These are phyloP conservation scores for Leucogyrophana mollusca DNA, from an alignment of 768 basidiomycete species.

Conservation along the genomic window DNA sequence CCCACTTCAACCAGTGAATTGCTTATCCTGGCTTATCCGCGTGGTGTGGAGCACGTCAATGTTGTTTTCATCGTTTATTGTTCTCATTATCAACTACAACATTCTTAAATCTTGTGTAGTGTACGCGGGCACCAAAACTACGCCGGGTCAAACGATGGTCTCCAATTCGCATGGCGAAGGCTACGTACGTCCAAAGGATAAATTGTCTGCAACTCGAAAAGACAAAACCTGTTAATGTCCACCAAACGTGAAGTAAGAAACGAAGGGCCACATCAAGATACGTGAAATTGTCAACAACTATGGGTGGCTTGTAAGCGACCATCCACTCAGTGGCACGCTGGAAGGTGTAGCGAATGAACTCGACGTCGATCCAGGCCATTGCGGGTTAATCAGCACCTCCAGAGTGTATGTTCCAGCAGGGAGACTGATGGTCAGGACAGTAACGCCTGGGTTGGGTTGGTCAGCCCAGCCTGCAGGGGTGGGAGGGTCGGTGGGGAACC, in stretches of 20 bases:
- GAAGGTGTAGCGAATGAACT: constrained; percentile 65
- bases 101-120: too few relatives aligned
- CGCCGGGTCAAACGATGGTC: too few relatives aligned
- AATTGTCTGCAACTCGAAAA: constrained; percentile 1
- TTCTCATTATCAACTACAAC: too few relatives aligned
- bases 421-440: constrained; percentile 70
- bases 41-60: too few relatives aligned
- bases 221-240: constrained; percentile 1
- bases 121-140: too few relatives aligned
- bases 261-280: not conserved
- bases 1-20: constrained; percentile 8
- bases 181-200: not conserved
- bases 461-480: constrained; percentile 59
- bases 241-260: constrained; percentile 1
- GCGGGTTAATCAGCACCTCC: constrained; percentile 91
- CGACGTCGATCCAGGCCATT: constrained; percentile 73
- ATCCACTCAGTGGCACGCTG: constrained; percentile 66
- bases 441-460: constrained; percentile 75
- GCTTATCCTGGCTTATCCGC: not conserved
- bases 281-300: constrained; percentile 15
- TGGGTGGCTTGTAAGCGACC: constrained; percentile 77
- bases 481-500: constrained; percentile 60
- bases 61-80: too few relatives aligned
- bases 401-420: constrained; percentile 71
- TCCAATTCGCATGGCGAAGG: too few relatives aligned